Evolutionary conservation across 78 protist genomes (phyloP).

Genomic region (Dictyostelium discoideum): DNA sequence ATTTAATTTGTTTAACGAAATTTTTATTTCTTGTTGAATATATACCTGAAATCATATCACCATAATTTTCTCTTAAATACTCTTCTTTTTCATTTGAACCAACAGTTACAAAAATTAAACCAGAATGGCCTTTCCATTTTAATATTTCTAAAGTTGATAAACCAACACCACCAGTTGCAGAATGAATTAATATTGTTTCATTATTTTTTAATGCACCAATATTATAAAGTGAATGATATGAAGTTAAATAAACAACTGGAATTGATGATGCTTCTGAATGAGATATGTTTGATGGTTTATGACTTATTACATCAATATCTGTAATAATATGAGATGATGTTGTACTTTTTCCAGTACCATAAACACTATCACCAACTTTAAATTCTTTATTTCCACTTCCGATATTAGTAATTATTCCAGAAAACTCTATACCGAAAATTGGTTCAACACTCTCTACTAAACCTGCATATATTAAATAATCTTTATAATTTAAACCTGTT

Average conservation of each 20-base stretch:
- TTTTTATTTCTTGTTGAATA: not conserved
- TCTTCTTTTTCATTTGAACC: slow-evolving; percentile 23
- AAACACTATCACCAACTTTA: slow-evolving; percentile 29
- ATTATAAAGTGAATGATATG: not conserved
- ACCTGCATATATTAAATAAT: no score
- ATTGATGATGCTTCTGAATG: not conserved
- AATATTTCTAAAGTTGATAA: not conserved
- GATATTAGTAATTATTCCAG: slow-evolving; percentile 18
- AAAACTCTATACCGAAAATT: slow-evolving; percentile 7
- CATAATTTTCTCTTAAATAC: not conserved
- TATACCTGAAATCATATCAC: not conserved
- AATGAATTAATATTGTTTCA: slow-evolving; percentile 43
- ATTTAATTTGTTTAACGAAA: not conserved
- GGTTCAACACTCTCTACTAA: no score
- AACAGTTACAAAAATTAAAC: slow-evolving; percentile 5
- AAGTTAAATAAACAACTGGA: not conserved
- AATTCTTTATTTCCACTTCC: not conserved
- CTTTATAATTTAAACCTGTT: no score
- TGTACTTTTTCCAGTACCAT: not conserved
- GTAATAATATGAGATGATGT: not conserved
- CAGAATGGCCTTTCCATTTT: slow-evolving; percentile 41
- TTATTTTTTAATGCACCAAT: not conserved
- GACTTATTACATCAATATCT: not conserved
- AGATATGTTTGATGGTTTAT: not conserved
- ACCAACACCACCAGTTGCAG: slow-evolving; percentile 64